Base-by-base conservation (phyloP, 768 basidiomycete genomes). In the Termitomyces sp. region DNA sequence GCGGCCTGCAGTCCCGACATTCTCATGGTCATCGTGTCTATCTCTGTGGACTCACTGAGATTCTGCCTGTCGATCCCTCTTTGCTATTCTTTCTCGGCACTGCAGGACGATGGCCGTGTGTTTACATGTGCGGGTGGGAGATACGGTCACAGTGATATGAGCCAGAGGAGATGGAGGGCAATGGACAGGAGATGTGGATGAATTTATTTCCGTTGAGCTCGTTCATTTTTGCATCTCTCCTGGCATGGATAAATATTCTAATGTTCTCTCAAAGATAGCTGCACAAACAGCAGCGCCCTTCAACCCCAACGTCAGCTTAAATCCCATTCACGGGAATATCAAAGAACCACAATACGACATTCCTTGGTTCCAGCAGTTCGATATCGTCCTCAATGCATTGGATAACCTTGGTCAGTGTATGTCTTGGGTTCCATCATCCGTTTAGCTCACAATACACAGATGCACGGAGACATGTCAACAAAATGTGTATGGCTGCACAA, bases 381-480 rank as follows among this genome's bases (percentile, higher is more conserved):
- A 95, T 69, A 84, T 99, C 55, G 94, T 98, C 24, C 80, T 98
- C 66, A 98, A 98, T 69, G 97, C 96, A 6, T 78, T 99, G 49
- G 97, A 98, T 73, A 99, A 98, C 73, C 84, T 98, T 46, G 96
- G 95, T 93, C 55, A 65, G 85, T 73, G 12, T 44, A 54, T 36
- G 32, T 58, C 12, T 35, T 2, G 15, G n/a, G 22, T 13, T 12
- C 50, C 60, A 16, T 57, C 35, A 35, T 39, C 39, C 36, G 63
- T 22, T 39, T 39, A 44, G 18, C 32, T 15, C 62, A 55, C 3
- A 44, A 15, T 33, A 16, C 24, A 8, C 28, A 95, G 96, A 97
- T 73, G 96, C 96, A 7, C 86, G 95, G 51, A 79, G 94, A 70
- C 96, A 98, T 70, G 95, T 98, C 53, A 98, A 98, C 78, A 91